phyloP scores from a whole-genome alignment of 768 basidiomycete species.

The Suillus occidentalis region DNA sequence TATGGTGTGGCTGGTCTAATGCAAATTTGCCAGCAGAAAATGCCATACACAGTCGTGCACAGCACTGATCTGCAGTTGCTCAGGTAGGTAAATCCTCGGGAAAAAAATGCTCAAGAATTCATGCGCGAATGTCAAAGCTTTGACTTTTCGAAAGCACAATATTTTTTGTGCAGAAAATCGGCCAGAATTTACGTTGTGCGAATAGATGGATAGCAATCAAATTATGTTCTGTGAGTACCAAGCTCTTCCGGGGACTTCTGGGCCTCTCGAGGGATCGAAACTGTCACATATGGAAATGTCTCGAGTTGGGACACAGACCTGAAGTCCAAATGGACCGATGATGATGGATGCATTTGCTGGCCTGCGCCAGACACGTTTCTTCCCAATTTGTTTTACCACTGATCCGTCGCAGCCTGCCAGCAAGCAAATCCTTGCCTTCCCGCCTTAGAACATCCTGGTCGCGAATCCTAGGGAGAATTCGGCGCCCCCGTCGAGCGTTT shows the following conservation, averaged over 20 bases:
- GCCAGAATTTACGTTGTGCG: background rate
- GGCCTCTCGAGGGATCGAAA: slow-evolving; percentile 17
- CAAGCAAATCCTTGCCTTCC: background rate
- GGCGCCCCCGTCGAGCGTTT: slow-evolving; percentile 23
- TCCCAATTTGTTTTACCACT: slow-evolving; percentile 8
- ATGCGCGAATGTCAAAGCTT: background rate
- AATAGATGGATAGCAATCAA: background rate
- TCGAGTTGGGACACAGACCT: slow-evolving; percentile 20
- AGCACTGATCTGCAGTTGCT: background rate
- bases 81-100: background rate
- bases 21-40: background rate
- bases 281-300: background rate
- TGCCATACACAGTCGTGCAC: too few relatives aligned
- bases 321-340: slow-evolving; percentile 25
- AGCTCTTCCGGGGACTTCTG: slow-evolving; percentile 29
- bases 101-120: background rate
- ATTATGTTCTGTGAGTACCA: slow-evolving; percentile 14
- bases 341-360: slow-evolving; percentile 29
- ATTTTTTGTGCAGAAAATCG: background rate
- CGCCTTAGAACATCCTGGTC: slow-evolving; percentile 6
- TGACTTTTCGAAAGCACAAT: background rate
- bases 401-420: slow-evolving; percentile 11
- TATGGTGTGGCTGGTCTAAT: background rate
- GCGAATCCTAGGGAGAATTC: slow-evolving; percentile 21
- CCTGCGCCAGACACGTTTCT: slow-evolving; percentile 27